Percentiles rank a stretch among this genome's conserved stretches.
Evolutionary conservation across 2,329 filamentous ascomycete species (phyloP).

Genomic region (Penicillium thymicola): DNA sequence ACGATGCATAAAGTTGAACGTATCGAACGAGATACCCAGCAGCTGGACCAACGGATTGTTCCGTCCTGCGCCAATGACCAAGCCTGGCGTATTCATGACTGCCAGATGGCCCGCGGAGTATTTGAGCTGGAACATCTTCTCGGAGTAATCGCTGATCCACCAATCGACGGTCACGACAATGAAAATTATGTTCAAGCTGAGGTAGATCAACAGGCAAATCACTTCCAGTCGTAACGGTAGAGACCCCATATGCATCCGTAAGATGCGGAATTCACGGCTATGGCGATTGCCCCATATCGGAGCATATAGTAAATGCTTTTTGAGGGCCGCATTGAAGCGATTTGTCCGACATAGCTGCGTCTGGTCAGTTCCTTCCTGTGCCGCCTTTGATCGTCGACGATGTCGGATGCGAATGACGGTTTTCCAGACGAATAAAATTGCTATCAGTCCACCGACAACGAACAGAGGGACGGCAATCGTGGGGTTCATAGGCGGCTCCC

Average conservation of each 20-base stretch:
- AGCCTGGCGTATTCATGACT: constrained; percentile 80
- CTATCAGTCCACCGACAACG: constrained; percentile 24
- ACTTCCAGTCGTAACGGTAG: constrained; percentile 71
- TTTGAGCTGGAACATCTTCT: constrained; percentile 54
- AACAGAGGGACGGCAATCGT: constrained; percentile 32
- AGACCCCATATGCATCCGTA: constrained; percentile 66
- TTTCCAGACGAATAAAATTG: constrained; percentile 25
- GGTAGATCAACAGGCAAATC: constrained; percentile 63
- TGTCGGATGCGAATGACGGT: constrained; percentile 24
- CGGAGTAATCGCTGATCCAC: constrained; percentile 26
- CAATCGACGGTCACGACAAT: constrained; percentile 47
- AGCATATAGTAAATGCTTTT: constrained; percentile 50
- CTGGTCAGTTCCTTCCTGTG: constrained; percentile 22
- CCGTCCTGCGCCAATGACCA: constrained; percentile 79
- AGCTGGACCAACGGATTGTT: constrained; percentile 85
- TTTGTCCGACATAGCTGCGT: constrained; percentile 15
- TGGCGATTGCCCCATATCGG: constrained; percentile 69
- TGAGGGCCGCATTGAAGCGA: constrained; percentile 25
- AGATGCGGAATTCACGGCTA: constrained; percentile 66
- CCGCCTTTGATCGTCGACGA: constrained; percentile 21
- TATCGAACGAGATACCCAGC: constrained; percentile 84
- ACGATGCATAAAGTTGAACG: constrained; percentile 83
- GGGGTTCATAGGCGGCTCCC: constrained; percentile 33
- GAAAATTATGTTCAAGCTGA: constrained; percentile 69
- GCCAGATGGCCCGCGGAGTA: constrained; percentile 79